Percentiles rank a stretch among this genome's conserved stretches.
phyloP scores from a whole-genome alignment of 495 filamentous ascomycete species.

The Cercophora newfieldiana region DNA sequence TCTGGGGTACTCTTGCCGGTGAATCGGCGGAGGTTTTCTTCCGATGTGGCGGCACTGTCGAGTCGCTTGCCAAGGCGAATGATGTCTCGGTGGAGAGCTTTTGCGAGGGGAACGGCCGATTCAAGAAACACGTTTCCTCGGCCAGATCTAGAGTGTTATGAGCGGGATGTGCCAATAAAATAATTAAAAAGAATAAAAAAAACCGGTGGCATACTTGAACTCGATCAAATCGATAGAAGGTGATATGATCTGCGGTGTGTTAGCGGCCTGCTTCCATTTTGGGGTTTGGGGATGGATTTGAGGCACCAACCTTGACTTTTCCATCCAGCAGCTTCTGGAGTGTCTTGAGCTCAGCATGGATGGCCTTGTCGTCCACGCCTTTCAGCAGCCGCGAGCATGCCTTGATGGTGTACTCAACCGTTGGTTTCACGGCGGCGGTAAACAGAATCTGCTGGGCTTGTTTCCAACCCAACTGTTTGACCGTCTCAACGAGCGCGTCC shows the following conservation, averaged over 20 bases:
- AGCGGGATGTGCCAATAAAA: slow-evolving; percentile 5
- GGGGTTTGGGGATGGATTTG: slow-evolving; percentile 4
- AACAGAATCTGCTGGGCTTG: slow-evolving; percentile 86
- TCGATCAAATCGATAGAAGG: slow-evolving; percentile 94
- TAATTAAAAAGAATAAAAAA: not conserved
- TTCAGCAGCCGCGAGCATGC: slow-evolving; percentile 81
- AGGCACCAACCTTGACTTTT: slow-evolving; percentile 72
- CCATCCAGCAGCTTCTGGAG: slow-evolving; percentile 75
- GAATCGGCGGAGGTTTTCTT: slow-evolving; percentile 59
- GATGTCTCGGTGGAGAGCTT: slow-evolving; percentile 84
- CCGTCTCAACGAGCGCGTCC: slow-evolving; percentile 66
- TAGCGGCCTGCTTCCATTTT: not conserved
- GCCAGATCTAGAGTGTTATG: slow-evolving; percentile 59
- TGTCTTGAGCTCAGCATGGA: slow-evolving; percentile 63
- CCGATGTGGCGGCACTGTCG: slow-evolving; percentile 64
- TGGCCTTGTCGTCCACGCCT: slow-evolving; percentile 63
- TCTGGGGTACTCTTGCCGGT: slow-evolving; percentile 46
- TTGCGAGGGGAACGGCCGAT: slow-evolving; percentile 82
- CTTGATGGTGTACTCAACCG: slow-evolving; percentile 78
- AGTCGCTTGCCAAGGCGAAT: slow-evolving; percentile 78
- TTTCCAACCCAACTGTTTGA: slow-evolving; percentile 61
- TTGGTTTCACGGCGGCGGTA: slow-evolving; percentile 84
- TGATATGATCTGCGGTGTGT: slow-evolving; percentile 67
- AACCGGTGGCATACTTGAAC: slow-evolving; percentile 60
- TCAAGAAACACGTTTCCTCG: slow-evolving; percentile 95